These are phyloP conservation scores for Saturnispora dispora DNA, from an alignment of 805 yeast species.

Conservation along the genomic window DNA sequence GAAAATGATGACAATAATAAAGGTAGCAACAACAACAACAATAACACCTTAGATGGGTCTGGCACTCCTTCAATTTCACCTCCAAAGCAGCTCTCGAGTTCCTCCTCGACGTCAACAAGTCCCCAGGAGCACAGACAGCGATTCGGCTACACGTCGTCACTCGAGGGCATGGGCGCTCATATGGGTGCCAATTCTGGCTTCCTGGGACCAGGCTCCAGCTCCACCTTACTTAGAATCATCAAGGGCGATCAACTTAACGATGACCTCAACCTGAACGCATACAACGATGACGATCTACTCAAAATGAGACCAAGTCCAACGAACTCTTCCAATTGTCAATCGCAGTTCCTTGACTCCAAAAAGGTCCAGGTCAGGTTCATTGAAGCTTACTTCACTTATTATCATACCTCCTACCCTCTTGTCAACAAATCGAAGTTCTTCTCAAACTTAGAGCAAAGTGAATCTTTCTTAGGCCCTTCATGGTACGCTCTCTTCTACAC, in stretches of 20 bases:
- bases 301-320: not conserved
- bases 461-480: not conserved
- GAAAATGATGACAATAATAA: constrained; percentile 6
- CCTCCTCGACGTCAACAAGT: not conserved
- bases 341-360: not conserved
- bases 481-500: constrained; percentile 48
- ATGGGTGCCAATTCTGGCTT: constrained; percentile 43
- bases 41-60: not conserved
- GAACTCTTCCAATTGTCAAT: not conserved
- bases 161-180: constrained; percentile 63
- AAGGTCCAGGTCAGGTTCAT: constrained; percentile 15
- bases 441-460: constrained; percentile 19
- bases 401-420: constrained; percentile 56
- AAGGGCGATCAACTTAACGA: constrained; percentile 26
- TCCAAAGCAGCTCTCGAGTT: constrained; percentile 1
- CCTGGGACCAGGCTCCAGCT: constrained; percentile 56
- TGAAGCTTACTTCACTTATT: constrained; percentile 43
- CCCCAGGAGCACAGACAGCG: not conserved
- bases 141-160: constrained; percentile 4
- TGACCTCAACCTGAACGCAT: constrained; percentile 8
- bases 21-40: not conserved
- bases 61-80: constrained; percentile 6
- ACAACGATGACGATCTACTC: not conserved
- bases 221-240: constrained; percentile 37
- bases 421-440: constrained; percentile 46